Base-by-base conservation (phyloP, 371 early-diverging fungal species). In the Lichtheimia hyalospora region DNA sequence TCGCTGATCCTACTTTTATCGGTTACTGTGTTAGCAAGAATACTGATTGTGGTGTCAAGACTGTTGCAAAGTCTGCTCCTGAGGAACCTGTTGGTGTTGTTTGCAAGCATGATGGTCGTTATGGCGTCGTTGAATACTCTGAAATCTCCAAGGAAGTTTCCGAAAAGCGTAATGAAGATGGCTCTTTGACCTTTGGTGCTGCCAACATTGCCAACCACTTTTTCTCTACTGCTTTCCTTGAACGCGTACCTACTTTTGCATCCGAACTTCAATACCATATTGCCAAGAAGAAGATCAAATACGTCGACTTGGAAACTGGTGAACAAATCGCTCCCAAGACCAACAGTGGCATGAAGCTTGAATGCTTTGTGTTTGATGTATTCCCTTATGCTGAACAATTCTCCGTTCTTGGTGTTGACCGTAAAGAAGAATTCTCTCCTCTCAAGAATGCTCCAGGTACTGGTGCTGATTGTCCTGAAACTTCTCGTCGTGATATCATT, bases 171-270 rank as follows among this genome's bases (percentile, higher is more conserved):
- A 70, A 81, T 43, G 82, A 86, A 52, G 82, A 88, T 63, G 88
- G 86, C 2, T 80, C 85, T 54, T 85, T 97, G 51, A 72, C 81
- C 2, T 97, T 89, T 79, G 86, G 89, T 44, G 96, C 97, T 7
- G 98, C 92, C 53, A 98, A 98, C 83, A 97, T 98, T 80, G 96
- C 91, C 75, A 98, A 96, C 84, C 98, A 98, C 77, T 96, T 94
- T 73, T 98, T 95, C 84, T 91, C 96, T 40, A 79, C 89, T 25
- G 96, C 84, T 57, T 97, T 97, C 71, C 80, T 98, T 72, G 77
- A 91, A 63, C 84, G 88, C 54, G 87, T 95, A 44, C 90, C 90
- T 55, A 79, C 82, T 18, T 85, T 96, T 69, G 95, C 96, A 64
- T 68, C 74, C 49, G 70, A 85, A 64, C 84, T 98, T 15, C 93